Evolutionary conservation across 805 yeast species (phyloP), one percentile per base, ranked within the genome.

Genomic region (Candida jianshihensis): DNA sequence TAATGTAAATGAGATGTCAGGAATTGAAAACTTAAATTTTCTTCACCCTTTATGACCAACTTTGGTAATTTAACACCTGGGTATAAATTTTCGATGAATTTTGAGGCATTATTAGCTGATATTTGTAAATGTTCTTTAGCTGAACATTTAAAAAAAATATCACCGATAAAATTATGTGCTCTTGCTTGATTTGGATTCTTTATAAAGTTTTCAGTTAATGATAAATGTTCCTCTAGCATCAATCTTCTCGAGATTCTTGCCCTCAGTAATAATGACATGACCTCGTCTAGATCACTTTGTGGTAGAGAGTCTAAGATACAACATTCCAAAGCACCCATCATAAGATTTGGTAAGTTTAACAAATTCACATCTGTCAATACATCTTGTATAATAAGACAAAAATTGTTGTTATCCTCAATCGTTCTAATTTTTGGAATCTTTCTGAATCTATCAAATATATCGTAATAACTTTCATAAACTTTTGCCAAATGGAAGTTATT

Each of bases 301-400:
- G 87, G 80, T 50, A 82, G 69, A 6, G 70, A 56, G 18, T 59
- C 59, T 33, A 81, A 54, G 26, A 81, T 75, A 12, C 83, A 74
- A 43, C 80, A 80, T 50, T 90, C 97, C 32, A 88, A 63, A 1
- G 95, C 87, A 2, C 97, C 97, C 88, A 88, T 84, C 68, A 90
- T 82, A 41, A 89, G 65, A 56, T 89, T 90, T 1, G 97, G 92
- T 41, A 90, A 66, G 43, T 87, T 84, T 37, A 81, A 64, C 33
- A 87, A 70, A 60, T 90, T 96, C 49, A 79, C 83, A 56, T 81
- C 87, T 19, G 70, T 68, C 46, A 90, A 63, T 43, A 88, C 71
- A 22, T 70, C 65, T 19, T 73, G 68, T 38, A 89, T 62, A 36
- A 76, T 70, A 19, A 65, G 64, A 53, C 94, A 81, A 56, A 90